A percentile compares a stretch with the other conserved stretches of the same genome.
Evolutionary conservation across 768 basidiomycete genomes (phyloP).

Genomic region (Leucosporidium creatinivorum): DNA sequence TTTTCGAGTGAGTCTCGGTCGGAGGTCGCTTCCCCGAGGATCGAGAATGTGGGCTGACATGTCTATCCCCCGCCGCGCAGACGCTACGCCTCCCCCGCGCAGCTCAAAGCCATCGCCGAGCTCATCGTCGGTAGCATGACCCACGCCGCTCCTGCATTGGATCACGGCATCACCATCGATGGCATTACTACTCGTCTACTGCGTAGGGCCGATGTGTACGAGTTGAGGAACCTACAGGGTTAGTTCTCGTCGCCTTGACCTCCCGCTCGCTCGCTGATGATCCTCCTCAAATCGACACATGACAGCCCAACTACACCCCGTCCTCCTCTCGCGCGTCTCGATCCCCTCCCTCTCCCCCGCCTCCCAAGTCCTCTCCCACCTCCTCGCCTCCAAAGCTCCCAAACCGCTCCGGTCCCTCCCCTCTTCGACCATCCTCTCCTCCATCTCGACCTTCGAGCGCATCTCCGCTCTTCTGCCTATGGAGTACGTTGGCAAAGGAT

Average conservation of each 20-base stretch:
- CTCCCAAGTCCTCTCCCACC: neutral
- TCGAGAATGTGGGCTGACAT: no score
- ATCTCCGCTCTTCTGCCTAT: constrained; percentile 9
- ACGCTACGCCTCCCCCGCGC: neutral
- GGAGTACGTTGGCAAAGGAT: constrained; percentile 17
- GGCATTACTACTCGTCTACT: constrained; percentile 4
- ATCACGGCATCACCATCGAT: neutral
- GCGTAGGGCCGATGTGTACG: constrained; percentile 27
- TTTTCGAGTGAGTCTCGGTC: constrained; percentile 14
- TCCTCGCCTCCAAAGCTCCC: neutral
- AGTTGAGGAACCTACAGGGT: constrained; percentile 13
- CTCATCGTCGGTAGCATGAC: neutral
- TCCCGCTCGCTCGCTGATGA: no score
- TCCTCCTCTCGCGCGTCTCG: constrained; percentile 12
- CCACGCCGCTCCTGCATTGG: neutral
- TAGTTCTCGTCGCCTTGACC: neutral
- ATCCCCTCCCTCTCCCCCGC: constrained; percentile 2
- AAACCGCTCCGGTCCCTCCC: neutral
- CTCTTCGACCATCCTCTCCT: neutral
- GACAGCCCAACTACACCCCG: constrained; percentile 8
- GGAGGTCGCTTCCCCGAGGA: no score
- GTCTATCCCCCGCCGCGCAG: neutral
- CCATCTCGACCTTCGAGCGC: neutral
- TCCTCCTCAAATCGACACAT: no score
- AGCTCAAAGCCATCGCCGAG: neutral